Evolutionary conservation across 495 filamentous ascomycete species (phyloP).

Genomic region (Tetracladium setigerum): DNA sequence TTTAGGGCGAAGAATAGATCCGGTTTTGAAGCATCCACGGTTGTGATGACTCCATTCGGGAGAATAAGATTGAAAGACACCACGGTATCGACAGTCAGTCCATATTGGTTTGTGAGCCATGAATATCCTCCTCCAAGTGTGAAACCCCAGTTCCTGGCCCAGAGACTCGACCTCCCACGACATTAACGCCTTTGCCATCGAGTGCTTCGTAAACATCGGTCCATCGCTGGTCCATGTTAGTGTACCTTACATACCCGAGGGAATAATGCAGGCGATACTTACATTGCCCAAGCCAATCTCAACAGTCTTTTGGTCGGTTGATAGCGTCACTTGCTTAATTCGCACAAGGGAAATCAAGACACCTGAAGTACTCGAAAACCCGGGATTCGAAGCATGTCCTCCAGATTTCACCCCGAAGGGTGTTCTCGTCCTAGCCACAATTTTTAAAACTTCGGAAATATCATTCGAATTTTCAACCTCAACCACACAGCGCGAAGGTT

Average conservation of each 20-base stretch:
- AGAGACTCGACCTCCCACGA: slow-evolving; percentile 10
- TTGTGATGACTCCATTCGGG: slow-evolving; percentile 11
- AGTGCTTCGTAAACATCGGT: slow-evolving; percentile 12
- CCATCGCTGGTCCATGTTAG: not conserved
- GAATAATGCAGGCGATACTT: not conserved
- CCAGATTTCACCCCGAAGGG: slow-evolving; percentile 16
- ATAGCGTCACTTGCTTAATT: slow-evolving; percentile 2
- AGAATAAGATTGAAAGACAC: slow-evolving; percentile 17
- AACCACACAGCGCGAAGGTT: slow-evolving; percentile 10
- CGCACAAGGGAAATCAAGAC: slow-evolving; percentile 9
- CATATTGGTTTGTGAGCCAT: slow-evolving; percentile 16
- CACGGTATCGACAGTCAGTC: slow-evolving; percentile 12
- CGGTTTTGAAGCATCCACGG: slow-evolving; percentile 1
- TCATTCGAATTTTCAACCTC: slow-evolving; percentile 11
- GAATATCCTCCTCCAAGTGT: slow-evolving; percentile 19
- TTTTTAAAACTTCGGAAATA: slow-evolving; percentile 7
- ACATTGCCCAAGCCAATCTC: slow-evolving; percentile 12
- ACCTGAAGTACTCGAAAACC: slow-evolving; percentile 15
- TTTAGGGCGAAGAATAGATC: slow-evolving; percentile 48
- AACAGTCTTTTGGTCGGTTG: slow-evolving; percentile 7
- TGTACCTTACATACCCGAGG: not conserved
- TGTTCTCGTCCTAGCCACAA: slow-evolving; percentile 3
- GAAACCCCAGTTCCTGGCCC: slow-evolving; percentile 15
- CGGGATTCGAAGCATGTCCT: slow-evolving; percentile 17
- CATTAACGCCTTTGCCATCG: slow-evolving; percentile 8